Percentiles rank a stretch among this genome's conserved stretches.
phyloP scores from a whole-genome alignment of 2,329 filamentous ascomycete species.

The Ceratocystiopsis sp. region DNA sequence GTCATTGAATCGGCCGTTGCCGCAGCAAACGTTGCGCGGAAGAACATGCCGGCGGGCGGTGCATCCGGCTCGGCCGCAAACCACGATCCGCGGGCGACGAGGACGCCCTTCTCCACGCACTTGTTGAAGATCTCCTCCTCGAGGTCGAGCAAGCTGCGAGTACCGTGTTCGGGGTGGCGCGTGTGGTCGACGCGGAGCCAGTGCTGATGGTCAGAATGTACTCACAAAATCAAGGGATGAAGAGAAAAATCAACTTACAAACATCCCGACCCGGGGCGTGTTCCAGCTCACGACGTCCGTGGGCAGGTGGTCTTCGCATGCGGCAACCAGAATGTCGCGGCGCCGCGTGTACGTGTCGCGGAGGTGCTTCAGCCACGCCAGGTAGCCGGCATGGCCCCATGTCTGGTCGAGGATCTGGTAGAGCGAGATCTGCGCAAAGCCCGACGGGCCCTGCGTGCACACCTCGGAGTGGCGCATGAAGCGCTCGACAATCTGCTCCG shows the following conservation, averaged over 20 bases:
- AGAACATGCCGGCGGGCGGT: constrained; percentile 53
- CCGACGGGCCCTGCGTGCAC: constrained; percentile 69
- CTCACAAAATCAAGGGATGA: background rate
- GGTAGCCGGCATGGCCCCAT: constrained; percentile 83
- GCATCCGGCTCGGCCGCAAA: constrained; percentile 60
- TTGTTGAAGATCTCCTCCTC: constrained; percentile 77
- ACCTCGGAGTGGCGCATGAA: constrained; percentile 72
- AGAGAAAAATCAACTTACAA: constrained; percentile 41
- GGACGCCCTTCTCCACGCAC: constrained; percentile 58
- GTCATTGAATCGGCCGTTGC: constrained; percentile 54
- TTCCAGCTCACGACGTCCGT: constrained; percentile 60
- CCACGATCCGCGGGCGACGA: constrained; percentile 78
- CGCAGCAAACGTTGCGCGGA: constrained; percentile 78
- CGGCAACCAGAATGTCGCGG: constrained; percentile 57
- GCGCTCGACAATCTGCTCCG: constrained; percentile 66
- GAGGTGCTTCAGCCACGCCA: constrained; percentile 76
- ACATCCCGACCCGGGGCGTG: constrained; percentile 80
- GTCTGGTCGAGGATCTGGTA: constrained; percentile 71
- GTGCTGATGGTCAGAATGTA: constrained; percentile 26
- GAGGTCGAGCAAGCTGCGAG: constrained; percentile 42
- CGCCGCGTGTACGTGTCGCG: constrained; percentile 66
- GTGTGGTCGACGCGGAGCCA: constrained; percentile 56
- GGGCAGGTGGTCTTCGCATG: constrained; percentile 66
- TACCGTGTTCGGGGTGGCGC: constrained; percentile 43
- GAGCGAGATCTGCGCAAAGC: constrained; percentile 67